Conservation (phyloP, 345 rosid species). For the Linum lewisii region DNA sequence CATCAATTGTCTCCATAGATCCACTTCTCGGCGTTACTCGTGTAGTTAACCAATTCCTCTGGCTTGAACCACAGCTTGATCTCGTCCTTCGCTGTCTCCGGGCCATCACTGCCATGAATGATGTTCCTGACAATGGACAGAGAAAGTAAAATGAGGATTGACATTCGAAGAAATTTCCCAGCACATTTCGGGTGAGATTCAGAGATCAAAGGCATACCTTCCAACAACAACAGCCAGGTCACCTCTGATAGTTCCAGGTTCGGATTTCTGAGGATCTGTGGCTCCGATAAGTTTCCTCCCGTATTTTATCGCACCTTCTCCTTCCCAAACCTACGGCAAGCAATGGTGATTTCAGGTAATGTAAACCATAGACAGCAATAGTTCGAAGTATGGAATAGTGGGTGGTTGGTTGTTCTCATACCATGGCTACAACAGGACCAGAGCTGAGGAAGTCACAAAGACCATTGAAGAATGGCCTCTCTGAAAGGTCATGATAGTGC, state of each 20-base stretch:
- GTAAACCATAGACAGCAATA: neutral
- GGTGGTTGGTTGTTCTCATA: slow-evolving; percentile 20
- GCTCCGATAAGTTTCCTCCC: slow-evolving; percentile 97
- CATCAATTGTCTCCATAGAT: slow-evolving; percentile 61
- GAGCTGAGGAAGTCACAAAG: slow-evolving; percentile 97
- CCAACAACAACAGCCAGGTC: slow-evolving; percentile 94
- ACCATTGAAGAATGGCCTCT: slow-evolving; percentile 90
- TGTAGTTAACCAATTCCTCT: slow-evolving; percentile 75
- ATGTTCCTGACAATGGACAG: slow-evolving; percentile 43
- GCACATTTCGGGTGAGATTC: neutral
- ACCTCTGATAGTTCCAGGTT: slow-evolving; percentile 96
- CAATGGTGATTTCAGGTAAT: neutral
- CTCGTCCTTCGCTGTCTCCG: slow-evolving; percentile 92
- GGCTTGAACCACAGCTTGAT: slow-evolving; percentile 90
- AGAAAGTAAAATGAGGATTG: neutral
- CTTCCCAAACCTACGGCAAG: slow-evolving; percentile 85
- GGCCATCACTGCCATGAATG: slow-evolving; percentile 98
- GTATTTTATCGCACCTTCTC: slow-evolving; percentile 92
- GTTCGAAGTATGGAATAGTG: neutral
- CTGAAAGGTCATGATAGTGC: slow-evolving; percentile 88
- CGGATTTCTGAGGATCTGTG: slow-evolving; percentile 98
- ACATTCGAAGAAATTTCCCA: neutral
- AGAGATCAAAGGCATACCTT: slow-evolving; percentile 36
- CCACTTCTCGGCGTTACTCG: slow-evolving; percentile 89
- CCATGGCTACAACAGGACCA: slow-evolving; percentile 98